These are phyloP conservation scores for Sinapis alba DNA, from an alignment of 441 rosid species.

Conservation along the genomic window DNA sequence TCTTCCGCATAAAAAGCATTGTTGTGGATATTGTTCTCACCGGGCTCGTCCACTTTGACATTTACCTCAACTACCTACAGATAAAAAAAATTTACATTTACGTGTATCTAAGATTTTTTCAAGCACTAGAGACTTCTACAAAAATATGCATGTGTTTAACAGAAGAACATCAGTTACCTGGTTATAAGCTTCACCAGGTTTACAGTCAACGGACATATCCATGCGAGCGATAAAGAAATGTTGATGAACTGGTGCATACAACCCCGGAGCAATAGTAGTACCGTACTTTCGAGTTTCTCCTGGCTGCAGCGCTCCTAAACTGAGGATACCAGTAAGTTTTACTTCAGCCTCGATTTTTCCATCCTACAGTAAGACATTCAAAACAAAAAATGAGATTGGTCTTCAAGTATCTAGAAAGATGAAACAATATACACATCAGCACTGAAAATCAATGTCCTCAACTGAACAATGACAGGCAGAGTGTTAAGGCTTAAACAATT, in stretches of 20 bases:
- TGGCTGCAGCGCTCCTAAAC: slow-evolving; percentile 85
- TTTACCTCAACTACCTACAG: slow-evolving; percentile 77
- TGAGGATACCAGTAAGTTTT: slow-evolving; percentile 83
- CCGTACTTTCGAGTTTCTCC: slow-evolving; percentile 87
- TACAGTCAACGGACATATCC: slow-evolving; percentile 91
- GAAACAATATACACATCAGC: background rate
- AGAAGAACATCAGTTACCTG: slow-evolving; percentile 51
- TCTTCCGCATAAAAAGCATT: slow-evolving; percentile 90
- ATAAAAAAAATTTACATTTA: slow-evolving; percentile 15
- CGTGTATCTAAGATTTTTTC: slow-evolving; percentile 5
- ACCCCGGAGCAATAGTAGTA: slow-evolving; percentile 81
- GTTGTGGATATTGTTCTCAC: slow-evolving; percentile 73
- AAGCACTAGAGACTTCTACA: background rate
- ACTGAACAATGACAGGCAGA: slow-evolving; percentile 13
- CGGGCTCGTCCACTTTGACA: slow-evolving; percentile 71
- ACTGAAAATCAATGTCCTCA: background rate
- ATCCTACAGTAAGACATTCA: slow-evolving; percentile 52
- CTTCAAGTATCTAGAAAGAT: slow-evolving; percentile 8
- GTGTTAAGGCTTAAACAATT: background rate
- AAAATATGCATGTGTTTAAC: background rate
- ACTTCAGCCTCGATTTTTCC: slow-evolving; percentile 93
- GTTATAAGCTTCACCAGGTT: slow-evolving; percentile 79
- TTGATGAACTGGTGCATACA: slow-evolving; percentile 91
- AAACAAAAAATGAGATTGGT: background rate
- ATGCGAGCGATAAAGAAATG: slow-evolving; percentile 89